Evolutionary conservation across 2,329 filamentous ascomycete species (phyloP).

Genomic region (Hansfordia pulvinata): DNA sequence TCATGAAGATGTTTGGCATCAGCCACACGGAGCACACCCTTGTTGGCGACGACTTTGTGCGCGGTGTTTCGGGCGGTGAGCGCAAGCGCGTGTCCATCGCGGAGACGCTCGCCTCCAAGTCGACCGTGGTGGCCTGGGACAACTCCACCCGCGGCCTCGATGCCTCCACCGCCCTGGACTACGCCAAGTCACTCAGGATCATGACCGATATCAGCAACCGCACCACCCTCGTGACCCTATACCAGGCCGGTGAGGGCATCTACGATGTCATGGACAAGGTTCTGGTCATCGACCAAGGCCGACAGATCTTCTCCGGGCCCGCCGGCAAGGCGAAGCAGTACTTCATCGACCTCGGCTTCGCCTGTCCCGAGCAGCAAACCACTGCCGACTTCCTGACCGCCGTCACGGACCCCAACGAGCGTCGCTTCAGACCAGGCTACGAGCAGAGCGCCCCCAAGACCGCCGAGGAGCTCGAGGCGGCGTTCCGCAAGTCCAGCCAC

Average conservation of each 20-base stretch:
- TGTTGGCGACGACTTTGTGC: constrained; percentile 52
- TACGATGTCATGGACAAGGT: constrained; percentile 61
- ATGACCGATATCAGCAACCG: constrained; percentile 50
- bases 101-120: constrained; percentile 44
- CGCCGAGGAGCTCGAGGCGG: constrained; percentile 25
- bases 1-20: constrained; percentile 49
- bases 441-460: constrained; percentile 30
- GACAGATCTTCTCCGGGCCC: constrained; percentile 52
- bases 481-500: constrained; percentile 3
- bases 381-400: constrained; percentile 53
- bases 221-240: constrained; percentile 48
- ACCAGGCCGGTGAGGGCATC: constrained; percentile 58
- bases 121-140: constrained; percentile 52
- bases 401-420: constrained; percentile 53
- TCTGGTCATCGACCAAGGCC: constrained; percentile 51
- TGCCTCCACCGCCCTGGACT: constrained; percentile 48
- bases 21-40: constrained; percentile 50
- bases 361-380: constrained; percentile 48
- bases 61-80: constrained; percentile 56
- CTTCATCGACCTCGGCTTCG: constrained; percentile 51
- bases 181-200: constrained; percentile 39
- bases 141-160: constrained; percentile 54
- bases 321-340: constrained; percentile 44
- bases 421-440: constrained; percentile 36
- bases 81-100: constrained; percentile 57